A percentile compares a stretch with the other conserved stretches of the same genome.
phyloP scores from a whole-genome alignment of 2,329 filamentous ascomycete species.

The Eutypa lata region DNA sequence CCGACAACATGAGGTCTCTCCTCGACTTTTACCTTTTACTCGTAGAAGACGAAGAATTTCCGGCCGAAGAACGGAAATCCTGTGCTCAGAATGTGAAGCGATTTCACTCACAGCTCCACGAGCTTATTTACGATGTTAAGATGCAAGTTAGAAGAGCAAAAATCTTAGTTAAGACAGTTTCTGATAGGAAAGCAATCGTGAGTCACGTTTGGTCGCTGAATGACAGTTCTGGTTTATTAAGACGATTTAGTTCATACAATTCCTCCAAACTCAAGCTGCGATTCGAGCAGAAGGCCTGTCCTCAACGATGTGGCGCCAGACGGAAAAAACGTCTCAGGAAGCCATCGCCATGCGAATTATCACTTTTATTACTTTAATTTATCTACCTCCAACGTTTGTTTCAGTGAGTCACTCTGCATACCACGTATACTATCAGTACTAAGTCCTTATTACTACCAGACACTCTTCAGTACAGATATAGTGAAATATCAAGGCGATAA shows the following conservation, averaged over 20 bases:
- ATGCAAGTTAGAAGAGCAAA: conserved; percentile 31
- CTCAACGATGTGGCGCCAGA: conserved; percentile 13
- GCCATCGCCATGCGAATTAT: conserved; percentile 32
- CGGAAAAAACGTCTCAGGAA: conserved; percentile 21
- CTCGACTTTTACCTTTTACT: conserved; percentile 18
- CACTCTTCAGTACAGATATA: conserved; percentile 30
- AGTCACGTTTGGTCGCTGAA: not conserved
- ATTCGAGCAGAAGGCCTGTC: conserved; percentile 24
- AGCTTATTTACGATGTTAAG: conserved; percentile 30
- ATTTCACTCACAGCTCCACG: conserved; percentile 23
- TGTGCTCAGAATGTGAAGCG: conserved; percentile 15
- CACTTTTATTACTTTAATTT: conserved; percentile 30
- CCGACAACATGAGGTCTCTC: conserved; percentile 26
- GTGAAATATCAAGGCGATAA: conserved; percentile 10
- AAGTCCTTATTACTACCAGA: conserved; percentile 15
- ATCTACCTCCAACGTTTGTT: conserved; percentile 34
- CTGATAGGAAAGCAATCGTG: conserved; percentile 29
- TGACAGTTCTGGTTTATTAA: not conserved
- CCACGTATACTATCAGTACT: not conserved
- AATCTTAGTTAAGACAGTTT: conserved; percentile 27
- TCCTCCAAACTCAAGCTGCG: conserved; percentile 23
- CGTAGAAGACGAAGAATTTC: conserved; percentile 15
- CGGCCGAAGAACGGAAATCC: conserved; percentile 1
- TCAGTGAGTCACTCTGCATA: conserved; percentile 20
- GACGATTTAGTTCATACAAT: conserved; percentile 8